phyloP scores from a whole-genome alignment of 2,329 filamentous ascomycete genomes.

The Xylariaceae sp. region DNA sequence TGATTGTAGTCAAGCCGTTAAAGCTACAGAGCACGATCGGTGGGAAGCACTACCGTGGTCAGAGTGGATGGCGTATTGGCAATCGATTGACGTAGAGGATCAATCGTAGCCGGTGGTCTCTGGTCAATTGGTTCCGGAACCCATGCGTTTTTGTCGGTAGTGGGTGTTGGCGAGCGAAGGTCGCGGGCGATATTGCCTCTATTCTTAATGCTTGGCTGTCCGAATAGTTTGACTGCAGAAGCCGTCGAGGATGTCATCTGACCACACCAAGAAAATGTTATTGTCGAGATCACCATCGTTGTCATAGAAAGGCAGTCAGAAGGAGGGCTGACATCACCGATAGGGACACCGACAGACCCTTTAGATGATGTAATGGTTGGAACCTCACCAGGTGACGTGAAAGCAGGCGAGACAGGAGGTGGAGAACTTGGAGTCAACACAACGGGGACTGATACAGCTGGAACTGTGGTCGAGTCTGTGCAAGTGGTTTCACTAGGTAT shows the following conservation, averaged over 20 bases:
- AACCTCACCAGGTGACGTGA: slow-evolving; percentile 1
- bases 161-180: slow-evolving; percentile 10
- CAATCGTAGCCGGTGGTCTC: slow-evolving; percentile 17
- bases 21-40: slow-evolving; percentile 24
- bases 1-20: slow-evolving; percentile 32
- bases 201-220: slow-evolving; percentile 8
- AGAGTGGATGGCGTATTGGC: slow-evolving; percentile 23
- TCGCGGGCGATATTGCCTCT: neutral
- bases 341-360: neutral
- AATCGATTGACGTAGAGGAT: neutral
- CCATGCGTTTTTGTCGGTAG: slow-evolving; percentile 25
- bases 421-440: slow-evolving; percentile 21
- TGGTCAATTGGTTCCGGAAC: slow-evolving; percentile 15
- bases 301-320: slow-evolving; percentile 27
- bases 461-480: slow-evolving; percentile 13
- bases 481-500: slow-evolving; percentile 17
- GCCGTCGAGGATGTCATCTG: slow-evolving; percentile 23
- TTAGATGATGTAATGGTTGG: slow-evolving; percentile 12
- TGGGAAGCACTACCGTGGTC: slow-evolving; percentile 24
- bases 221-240: slow-evolving; percentile 7
- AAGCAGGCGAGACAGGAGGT: slow-evolving; percentile 21
- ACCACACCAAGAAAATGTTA: slow-evolving; percentile 30
- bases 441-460: slow-evolving; percentile 13
- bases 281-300: slow-evolving; percentile 27
- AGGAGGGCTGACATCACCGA: slow-evolving; percentile 6